Conservation (phyloP, 495 filamentous ascomycete species). For the Trichoderma erinaceum region DNA sequence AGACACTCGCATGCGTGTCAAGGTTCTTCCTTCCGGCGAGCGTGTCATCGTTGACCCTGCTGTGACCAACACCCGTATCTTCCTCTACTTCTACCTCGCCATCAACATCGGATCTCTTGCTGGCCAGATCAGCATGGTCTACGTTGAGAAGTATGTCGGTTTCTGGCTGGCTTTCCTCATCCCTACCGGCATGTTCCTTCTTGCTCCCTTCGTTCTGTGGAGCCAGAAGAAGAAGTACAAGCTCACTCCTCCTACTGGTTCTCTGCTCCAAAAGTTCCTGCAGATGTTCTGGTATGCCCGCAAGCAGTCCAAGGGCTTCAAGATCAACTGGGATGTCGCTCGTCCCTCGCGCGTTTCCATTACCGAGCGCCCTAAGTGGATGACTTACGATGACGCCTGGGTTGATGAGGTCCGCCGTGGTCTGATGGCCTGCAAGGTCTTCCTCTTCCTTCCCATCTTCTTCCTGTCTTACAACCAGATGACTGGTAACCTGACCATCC, state of each 20-base stretch:
- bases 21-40: slow-evolving; percentile 44
- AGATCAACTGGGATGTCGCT: slow-evolving; percentile 47
- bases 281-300: slow-evolving; percentile 47
- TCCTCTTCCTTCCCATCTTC: slow-evolving; percentile 49
- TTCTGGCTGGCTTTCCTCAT: slow-evolving; percentile 60
- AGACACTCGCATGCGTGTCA: slow-evolving; percentile 33
- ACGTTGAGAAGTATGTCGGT: slow-evolving; percentile 62
- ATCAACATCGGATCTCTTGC: slow-evolving; percentile 57
- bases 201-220: slow-evolving; percentile 52
- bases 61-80: slow-evolving; percentile 50
- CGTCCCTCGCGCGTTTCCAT: slow-evolving; percentile 49
- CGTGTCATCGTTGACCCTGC: slow-evolving; percentile 60
- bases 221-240: slow-evolving; percentile 52
- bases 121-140: slow-evolving; percentile 46
- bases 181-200: slow-evolving; percentile 47
- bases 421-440: slow-evolving; percentile 59
- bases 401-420: slow-evolving; percentile 65
- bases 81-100: slow-evolving; percentile 55
- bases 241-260: slow-evolving; percentile 51
- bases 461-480: slow-evolving; percentile 40
- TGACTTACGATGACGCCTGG: slow-evolving; percentile 67
- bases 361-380: slow-evolving; percentile 47
- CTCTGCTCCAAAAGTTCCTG: slow-evolving; percentile 54
- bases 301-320: slow-evolving; percentile 54
- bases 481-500: slow-evolving; percentile 60